Base-by-base conservation (phyloP, 2,329 filamentous ascomycete species). In the Graphilbum ipis-grandicollis region DNA sequence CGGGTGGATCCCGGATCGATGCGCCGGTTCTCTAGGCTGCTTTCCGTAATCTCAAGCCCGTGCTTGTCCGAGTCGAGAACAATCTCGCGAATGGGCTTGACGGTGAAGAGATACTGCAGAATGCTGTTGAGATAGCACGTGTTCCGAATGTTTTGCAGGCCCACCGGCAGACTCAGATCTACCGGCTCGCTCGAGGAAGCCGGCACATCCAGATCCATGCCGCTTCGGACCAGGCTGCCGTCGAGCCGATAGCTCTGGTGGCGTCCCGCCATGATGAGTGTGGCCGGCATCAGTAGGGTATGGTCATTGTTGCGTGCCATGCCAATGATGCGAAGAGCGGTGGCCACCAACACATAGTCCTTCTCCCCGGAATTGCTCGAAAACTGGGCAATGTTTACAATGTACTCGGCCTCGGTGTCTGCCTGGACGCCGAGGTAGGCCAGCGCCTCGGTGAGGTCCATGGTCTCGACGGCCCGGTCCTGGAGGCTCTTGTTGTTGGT, bases 71-170 rank as follows among this genome's bases (percentile, higher is more conserved):
- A 83, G 35, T 83, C 65, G 40, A 92, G 63, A 3, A 94, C 75
- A 44, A 94, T 70, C 5, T 90, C 69, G 35, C 88, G 73, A 22
- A 96, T 65, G 2, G 82, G 75, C 42, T 75, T 78, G 38, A 96
- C 72, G 0, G 86, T 92, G 53, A 93, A 94, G 46, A 94, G 79
- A 52, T 93, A 96, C 49, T 98, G 90, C 9, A 98, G 65, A 34
- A 98, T 69, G 56, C 88, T 96, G 61, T 98, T 98, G 38, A 98
- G 66, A 50, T 98, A 98, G 54, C 90, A 98, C 0, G 92, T 98
- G 50, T 98, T 98, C 41, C 90, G 86, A 39, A 96, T 93, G 47
- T 96, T 98, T 44, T 76, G 71, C 6, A 96, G 66, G 0, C 90
- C 90, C 18, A 93, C 81, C 0, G 90, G 90, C 54, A 82, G 75